Percentiles rank a stretch among this genome's conserved stretches.
phyloP scores from a whole-genome alignment of 805 yeast species.

The Yamadazyma phyllophila region DNA sequence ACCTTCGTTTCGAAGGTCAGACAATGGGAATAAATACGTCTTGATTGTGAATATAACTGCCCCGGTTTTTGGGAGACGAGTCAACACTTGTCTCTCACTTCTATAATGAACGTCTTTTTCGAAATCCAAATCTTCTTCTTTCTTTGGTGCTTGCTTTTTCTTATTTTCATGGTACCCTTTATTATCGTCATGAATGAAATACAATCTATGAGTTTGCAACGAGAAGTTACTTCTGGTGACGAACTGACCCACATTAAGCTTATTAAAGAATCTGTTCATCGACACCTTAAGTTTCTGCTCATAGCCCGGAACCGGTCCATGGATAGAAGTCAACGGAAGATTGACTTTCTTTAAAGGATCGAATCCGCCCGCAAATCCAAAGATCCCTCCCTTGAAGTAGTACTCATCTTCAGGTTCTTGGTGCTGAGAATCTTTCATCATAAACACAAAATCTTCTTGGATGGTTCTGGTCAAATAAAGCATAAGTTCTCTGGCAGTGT shows the following conservation, averaged over 20 bases:
- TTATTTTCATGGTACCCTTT: slow-evolving; percentile 33
- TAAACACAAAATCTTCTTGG: slow-evolving; percentile 42
- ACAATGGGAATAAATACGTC: slow-evolving; percentile 39
- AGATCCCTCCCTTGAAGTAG: slow-evolving; percentile 42
- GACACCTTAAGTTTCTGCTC: slow-evolving; percentile 36
- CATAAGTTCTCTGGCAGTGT: slow-evolving; percentile 17
- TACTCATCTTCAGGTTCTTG: slow-evolving; percentile 36
- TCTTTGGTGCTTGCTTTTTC: slow-evolving; percentile 22
- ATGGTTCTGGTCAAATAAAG: slow-evolving; percentile 27
- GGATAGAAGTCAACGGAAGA: slow-evolving; percentile 36
- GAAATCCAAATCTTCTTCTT: slow-evolving; percentile 35
- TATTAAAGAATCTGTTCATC: slow-evolving; percentile 41
- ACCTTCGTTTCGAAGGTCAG: slow-evolving; percentile 29
- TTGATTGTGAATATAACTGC: slow-evolving; percentile 42
- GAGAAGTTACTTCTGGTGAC: slow-evolving; percentile 42
- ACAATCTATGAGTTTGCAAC: slow-evolving; percentile 35
- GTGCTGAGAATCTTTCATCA: slow-evolving; percentile 32
- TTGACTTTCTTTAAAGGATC: slow-evolving; percentile 38
- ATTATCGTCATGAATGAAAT: slow-evolving; percentile 38
- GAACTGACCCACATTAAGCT: slow-evolving; percentile 35
- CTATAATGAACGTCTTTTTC: slow-evolving; percentile 38
- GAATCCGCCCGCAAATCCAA: slow-evolving; percentile 47
- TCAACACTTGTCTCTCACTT: slow-evolving; percentile 42
- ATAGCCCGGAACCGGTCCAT: slow-evolving; percentile 44
- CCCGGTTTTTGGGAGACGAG: slow-evolving; percentile 36